A percentile compares a stretch with the other conserved stretches of the same genome.
phyloP scores from a whole-genome alignment of 306 rosid species.

The Ormosia semicastrata region DNA sequence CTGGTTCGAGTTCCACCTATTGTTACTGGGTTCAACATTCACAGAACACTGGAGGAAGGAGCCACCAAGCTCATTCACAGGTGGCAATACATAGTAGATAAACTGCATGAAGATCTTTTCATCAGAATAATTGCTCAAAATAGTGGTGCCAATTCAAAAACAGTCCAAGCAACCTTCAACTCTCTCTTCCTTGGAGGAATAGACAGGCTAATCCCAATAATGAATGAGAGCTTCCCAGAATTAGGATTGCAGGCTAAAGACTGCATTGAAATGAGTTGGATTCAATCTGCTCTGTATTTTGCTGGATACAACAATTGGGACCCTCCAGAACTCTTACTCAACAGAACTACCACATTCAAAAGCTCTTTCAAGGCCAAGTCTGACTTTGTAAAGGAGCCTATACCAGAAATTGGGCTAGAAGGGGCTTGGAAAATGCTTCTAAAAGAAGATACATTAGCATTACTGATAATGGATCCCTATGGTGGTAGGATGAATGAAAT shows the following conservation, averaged over 20 bases:
- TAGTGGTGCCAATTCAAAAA: slow-evolving; percentile 18
- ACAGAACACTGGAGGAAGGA: slow-evolving; percentile 36
- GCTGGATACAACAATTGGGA: slow-evolving; percentile 35
- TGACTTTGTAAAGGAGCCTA: slow-evolving; percentile 49
- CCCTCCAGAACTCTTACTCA: slow-evolving; percentile 41
- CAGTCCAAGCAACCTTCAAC: neutral
- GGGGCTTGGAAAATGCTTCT: slow-evolving; percentile 51
- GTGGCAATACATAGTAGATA: slow-evolving; percentile 42
- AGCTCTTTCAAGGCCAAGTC: slow-evolving; percentile 62
- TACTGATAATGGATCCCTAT: slow-evolving; percentile 45
- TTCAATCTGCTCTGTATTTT: slow-evolving; percentile 41
- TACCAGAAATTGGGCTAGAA: slow-evolving; percentile 37
- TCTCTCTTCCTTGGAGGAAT: slow-evolving; percentile 45
- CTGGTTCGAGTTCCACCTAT: slow-evolving; percentile 42
- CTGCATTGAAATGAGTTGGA: slow-evolving; percentile 64
- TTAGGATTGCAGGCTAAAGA: slow-evolving; percentile 48
- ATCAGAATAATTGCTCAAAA: slow-evolving; percentile 49
- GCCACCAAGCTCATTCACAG: slow-evolving; percentile 29
- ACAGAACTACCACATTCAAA: slow-evolving; percentile 35
- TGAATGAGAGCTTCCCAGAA: slow-evolving; percentile 53
- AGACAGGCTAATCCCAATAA: slow-evolving; percentile 33
- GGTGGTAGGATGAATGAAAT: slow-evolving; percentile 61
- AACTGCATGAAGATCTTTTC: slow-evolving; percentile 52
- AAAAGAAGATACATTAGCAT: slow-evolving; percentile 28
- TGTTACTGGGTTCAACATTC: slow-evolving; percentile 42